phyloP scores from a whole-genome alignment of 2,329 filamentous ascomycete species.

The Macrophomina phaseolina region DNA sequence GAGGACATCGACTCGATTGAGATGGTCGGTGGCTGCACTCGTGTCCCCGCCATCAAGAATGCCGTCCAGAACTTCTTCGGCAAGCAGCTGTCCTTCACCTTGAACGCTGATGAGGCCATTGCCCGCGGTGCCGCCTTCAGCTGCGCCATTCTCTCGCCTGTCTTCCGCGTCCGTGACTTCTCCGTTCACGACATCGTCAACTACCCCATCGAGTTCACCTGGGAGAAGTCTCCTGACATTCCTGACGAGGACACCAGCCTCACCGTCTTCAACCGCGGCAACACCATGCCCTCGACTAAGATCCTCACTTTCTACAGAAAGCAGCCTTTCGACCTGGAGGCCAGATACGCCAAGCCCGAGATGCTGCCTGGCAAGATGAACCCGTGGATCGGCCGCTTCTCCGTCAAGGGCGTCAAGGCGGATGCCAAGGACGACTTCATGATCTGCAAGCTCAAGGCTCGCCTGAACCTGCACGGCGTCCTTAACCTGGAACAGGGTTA shows the following conservation, averaged over 20 bases:
- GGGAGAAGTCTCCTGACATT: slow-evolving; percentile 98
- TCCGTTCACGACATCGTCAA: slow-evolving; percentile 95
- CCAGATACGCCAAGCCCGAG: slow-evolving; percentile 87
- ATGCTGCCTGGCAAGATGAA: slow-evolving; percentile 85
- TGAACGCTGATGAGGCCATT: slow-evolving; percentile 97
- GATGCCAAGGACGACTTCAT: slow-evolving; percentile 96
- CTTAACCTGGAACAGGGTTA: slow-evolving; percentile 97
- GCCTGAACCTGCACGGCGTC: slow-evolving; percentile 94
- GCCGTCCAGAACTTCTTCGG: slow-evolving; percentile 88
- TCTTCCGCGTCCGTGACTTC: slow-evolving; percentile 98
- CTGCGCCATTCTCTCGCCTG: slow-evolving; percentile 95
- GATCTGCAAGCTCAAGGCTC: slow-evolving; percentile 99
- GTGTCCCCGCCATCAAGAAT: slow-evolving; percentile 91
- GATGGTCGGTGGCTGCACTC: slow-evolving; percentile 91
- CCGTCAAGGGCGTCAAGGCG: slow-evolving; percentile 95
- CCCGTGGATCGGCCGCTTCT: slow-evolving; percentile 97
- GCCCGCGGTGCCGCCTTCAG: slow-evolving; percentile 95
- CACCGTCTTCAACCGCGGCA: slow-evolving; percentile 96
- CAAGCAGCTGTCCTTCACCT: slow-evolving; percentile 91
- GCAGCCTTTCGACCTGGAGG: slow-evolving; percentile 95
- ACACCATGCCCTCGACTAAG: slow-evolving; percentile 97
- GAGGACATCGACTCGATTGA: slow-evolving; percentile 95
- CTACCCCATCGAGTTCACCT: slow-evolving; percentile 98
- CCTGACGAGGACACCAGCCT: slow-evolving; percentile 97
- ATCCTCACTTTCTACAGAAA: slow-evolving; percentile 99